Conservation (phyloP, 257 asterid genomes). For the Cruciata laevipes region DNA sequence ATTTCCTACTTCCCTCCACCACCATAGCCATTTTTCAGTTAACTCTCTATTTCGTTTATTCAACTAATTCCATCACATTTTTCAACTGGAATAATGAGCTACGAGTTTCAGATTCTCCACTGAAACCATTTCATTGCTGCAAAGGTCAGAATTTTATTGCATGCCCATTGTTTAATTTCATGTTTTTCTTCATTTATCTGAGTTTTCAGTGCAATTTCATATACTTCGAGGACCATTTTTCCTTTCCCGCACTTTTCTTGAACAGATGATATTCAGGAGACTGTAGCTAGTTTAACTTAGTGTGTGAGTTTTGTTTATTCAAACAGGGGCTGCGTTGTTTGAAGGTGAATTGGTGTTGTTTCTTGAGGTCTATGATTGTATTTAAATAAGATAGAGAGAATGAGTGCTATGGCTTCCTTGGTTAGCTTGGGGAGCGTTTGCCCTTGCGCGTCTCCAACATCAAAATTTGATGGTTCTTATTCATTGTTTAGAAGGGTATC, state of each 20-base stretch:
- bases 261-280: neutral
- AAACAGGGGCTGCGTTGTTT: conserved; percentile 18
- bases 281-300: neutral
- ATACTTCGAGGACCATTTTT: neutral
- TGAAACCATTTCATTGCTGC: conserved; percentile 8
- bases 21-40: conserved; percentile 16
- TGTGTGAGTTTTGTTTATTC: neutral
- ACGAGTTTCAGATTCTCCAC: neutral
- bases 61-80: neutral
- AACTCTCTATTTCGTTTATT: conserved; percentile 1
- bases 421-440: conserved; percentile 82
- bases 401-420: conserved; percentile 90
- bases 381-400: conserved; percentile 28
- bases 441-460: conserved; percentile 51
- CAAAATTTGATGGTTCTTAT: conserved; percentile 69
- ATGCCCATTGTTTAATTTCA: neutral
- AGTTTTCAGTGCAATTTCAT: conserved; percentile 1
- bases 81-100: neutral
- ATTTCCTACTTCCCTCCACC: conserved; percentile 19
- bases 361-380: conserved; percentile 22
- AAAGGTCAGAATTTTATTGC: conserved; percentile 25
- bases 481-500: conserved; percentile 56
- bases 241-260: neutral
- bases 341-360: conserved; percentile 9
- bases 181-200: conserved; percentile 3